Base-by-base conservation (phyloP, 805 yeast species). In the Monosporozyma unispora region DNA sequence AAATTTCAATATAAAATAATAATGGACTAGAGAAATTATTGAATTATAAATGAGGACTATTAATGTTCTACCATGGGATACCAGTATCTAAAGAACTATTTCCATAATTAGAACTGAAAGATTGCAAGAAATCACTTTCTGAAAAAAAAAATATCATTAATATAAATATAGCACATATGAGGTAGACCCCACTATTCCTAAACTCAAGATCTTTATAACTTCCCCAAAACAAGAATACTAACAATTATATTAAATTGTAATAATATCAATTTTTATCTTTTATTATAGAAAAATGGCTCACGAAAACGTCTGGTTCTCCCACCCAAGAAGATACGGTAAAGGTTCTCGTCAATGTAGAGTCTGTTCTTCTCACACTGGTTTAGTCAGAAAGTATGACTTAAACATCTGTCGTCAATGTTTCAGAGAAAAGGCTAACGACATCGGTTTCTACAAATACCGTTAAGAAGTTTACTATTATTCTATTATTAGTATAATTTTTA, bases 301-400 rank as follows among this genome's bases (percentile, higher is more conserved):
- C 96, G 96, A 88, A 84, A 84, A 88, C 89, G 96, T 91, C 84
- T 93, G 99, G 99, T 93, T 78, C 84, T 90, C 98, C 76, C 99
- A 93, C 96, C 99, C 99, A 84, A 88, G 98, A 87, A 90, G 86
- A 79, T 91, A 81, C 89, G 99, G 99, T 79, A 93, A 93, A 87
- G 99, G 99, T 80, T 87, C 98, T 71, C 96, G 99, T 82, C 93
- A 87, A 81, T 93, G 98, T 83, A 93, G 98, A 78, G 90, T 91
- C 82, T 88, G 96, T 75, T 81, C 96, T 70, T 87, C 98, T 77
- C 97, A 91, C 90, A 76, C 87, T 68, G 98, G 98, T 83, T 87
- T 93, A 76, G 87, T 93, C 84, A 91, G 99, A 88, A 93, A 93
- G 82, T 93, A 93, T 93, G 99, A 95, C 72, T 80, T 93, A 73